Evolutionary conservation across 192 early-diverging fungal genomes (phyloP), one percentile per base, ranked within the genome.

Genomic region (Cladochytrium replicatum): DNA sequence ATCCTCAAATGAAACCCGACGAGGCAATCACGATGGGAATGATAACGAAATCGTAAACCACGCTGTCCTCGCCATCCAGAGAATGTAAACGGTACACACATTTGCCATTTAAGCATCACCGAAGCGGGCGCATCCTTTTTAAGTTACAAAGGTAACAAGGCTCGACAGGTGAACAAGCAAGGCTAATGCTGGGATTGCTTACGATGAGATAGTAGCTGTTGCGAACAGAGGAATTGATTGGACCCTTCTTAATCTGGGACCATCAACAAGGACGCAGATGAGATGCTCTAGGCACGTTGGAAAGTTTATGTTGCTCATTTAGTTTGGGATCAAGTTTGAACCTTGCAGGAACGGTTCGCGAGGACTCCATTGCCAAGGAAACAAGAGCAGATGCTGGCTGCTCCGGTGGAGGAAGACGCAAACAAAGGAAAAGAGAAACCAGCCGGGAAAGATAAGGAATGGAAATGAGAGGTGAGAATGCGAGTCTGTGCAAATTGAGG

Each of bases 11-110:
- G 9, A 53, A 49, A 31, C 15, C 67, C 5, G 8, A 48, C 7
- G 72, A 78, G 8, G 78, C 78, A 4, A 59, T 78, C 32, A 71
- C 27, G 66, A 71, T 46, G 66, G 58, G 9, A 58, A 66, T 43
- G 75, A 77, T n/a, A 71, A 78, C 25, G 71, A 72, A 44, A 66
- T 55, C 32, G 67, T 70, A 29, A 62, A 62, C 32, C 53, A 54
- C 4, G 74, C 74, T 2, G 67, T 69, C 4, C 29, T 71, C 6
- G 66, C 44, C 30, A 79, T 79, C 28, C 77, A 79, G 48, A 46
- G 53, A 63, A 64, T 75, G 70, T 73, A 53, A 42, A 57, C 34
- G 17, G 11, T n/a, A 19, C n/a, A n/a, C n/a, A n/a, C n/a, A n/a
- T n/a, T n/a, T n/a, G n/a, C n/a, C n/a, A n/a, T n/a, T n/a, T n/a